phyloP scores from a whole-genome alignment of 140 eudicot species.

The Stevia rebaudiana region DNA sequence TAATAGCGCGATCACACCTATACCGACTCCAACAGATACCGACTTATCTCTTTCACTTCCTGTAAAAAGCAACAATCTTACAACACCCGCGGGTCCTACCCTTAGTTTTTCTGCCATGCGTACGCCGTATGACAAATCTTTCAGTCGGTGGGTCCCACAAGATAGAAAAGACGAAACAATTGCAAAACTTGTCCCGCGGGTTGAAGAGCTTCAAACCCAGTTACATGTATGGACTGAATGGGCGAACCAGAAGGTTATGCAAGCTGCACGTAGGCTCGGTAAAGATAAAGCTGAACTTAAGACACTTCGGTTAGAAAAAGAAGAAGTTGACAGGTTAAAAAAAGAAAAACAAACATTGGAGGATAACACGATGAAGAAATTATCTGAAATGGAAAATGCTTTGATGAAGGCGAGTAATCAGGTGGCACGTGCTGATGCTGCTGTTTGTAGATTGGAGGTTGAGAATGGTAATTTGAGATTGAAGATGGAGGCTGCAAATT shows the following conservation, averaged over 20 bases:
- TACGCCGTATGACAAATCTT: conserved; percentile 29
- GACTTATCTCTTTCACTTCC: conserved; percentile 78
- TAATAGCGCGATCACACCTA: conserved; percentile 21
- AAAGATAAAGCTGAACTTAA: conserved; percentile 83
- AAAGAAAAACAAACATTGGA: conserved; percentile 69
- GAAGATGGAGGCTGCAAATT: conserved; percentile 77
- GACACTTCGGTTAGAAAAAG: conserved; percentile 65
- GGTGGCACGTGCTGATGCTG: conserved; percentile 64
- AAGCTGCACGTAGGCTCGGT: conserved; percentile 77
- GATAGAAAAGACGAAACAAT: conserved; percentile 63
- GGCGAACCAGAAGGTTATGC: conserved; percentile 92
- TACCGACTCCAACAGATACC: conserved; percentile 29
- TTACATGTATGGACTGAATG: conserved; percentile 86
- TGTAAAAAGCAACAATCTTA: conserved; percentile 32
- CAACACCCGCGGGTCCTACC: conserved; percentile 34
- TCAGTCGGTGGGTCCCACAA: conserved; percentile 42
- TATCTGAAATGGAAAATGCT: conserved; percentile 85
- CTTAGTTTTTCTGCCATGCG: conserved; percentile 31
- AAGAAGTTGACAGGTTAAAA: conserved; percentile 80
- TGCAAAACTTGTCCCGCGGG: conserved; percentile 49
- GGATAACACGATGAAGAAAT: conserved; percentile 71
- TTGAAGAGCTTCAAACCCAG: conserved; percentile 55
- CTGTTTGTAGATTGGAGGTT: conserved; percentile 59
- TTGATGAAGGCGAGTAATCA: conserved; percentile 66
- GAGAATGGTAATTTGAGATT: conserved; percentile 52